Percentiles rank a stretch among this genome's conserved stretches.
Conservation (phyloP, 306 rosid genomes). For the Vicia villosa region DNA sequence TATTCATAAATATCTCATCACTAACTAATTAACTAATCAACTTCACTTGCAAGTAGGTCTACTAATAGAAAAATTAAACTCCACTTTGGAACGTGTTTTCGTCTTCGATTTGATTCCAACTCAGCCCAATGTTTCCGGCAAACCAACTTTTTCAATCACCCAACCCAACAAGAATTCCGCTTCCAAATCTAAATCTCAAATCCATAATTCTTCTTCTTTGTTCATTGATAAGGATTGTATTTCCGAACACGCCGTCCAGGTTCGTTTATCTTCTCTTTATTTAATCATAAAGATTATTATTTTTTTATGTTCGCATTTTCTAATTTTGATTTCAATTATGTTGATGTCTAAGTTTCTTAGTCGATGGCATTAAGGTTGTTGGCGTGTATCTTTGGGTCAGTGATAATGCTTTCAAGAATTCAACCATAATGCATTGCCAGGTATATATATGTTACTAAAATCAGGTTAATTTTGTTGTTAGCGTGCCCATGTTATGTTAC, state of each 20-base stretch:
- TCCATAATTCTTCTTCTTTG: conserved; percentile 60
- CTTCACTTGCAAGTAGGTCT: conserved; percentile 72
- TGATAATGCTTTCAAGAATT: conserved; percentile 72
- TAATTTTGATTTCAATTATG: not conserved
- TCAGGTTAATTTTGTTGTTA: not conserved
- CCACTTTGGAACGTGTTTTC: conserved; percentile 68
- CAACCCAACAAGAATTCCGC: conserved; percentile 59
- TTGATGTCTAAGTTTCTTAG: conserved; percentile 50
- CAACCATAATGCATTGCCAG: conserved; percentile 70
- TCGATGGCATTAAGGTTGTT: conserved; percentile 78
- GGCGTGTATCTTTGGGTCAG: conserved; percentile 80
- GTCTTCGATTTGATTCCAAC: conserved; percentile 78
- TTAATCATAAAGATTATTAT: not conserved
- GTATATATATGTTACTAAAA: conserved; percentile 29
- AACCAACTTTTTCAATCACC: conserved; percentile 57
- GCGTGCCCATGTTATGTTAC: not conserved
- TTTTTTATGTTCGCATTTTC: not conserved
- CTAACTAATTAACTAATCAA: not conserved
- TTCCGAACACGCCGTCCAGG: conserved; percentile 89
- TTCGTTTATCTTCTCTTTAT: not conserved
- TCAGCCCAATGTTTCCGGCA: conserved; percentile 70
- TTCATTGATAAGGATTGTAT: conserved; percentile 83
- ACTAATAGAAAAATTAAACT: conserved; percentile 70
- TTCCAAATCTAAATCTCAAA: conserved; percentile 49
- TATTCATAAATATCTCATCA: too few relatives aligned